Conservation (phyloP, 768 basidiomycete genomes). For the Pleurotus pulmonarius region DNA sequence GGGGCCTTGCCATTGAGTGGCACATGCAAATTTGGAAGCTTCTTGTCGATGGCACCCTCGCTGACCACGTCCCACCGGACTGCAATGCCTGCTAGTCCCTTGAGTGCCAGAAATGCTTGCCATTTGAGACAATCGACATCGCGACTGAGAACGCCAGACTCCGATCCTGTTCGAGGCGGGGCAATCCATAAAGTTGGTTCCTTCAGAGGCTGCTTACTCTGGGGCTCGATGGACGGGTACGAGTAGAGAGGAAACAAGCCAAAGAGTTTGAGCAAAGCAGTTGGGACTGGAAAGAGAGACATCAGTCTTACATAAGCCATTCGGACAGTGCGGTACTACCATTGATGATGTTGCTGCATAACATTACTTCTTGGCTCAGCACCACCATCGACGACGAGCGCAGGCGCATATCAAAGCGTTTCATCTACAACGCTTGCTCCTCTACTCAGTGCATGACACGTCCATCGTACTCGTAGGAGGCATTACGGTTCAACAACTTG, state of each 20-base stretch:
- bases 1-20: slow-evolving; percentile 19
- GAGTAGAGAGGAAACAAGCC: slow-evolving; percentile 58
- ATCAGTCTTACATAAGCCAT: slow-evolving; percentile 1
- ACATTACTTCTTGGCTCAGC: too few relatives aligned
- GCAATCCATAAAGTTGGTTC: slow-evolving; percentile 64
- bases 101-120: slow-evolving; percentile 80
- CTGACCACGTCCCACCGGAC: slow-evolving; percentile 67
- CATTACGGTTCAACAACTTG: background rate
- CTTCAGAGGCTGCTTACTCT: slow-evolving; percentile 19
- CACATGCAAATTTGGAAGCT: slow-evolving; percentile 71
- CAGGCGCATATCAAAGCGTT: too few relatives aligned
- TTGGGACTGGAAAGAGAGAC: slow-evolving; percentile 25
- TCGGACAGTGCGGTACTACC: background rate
- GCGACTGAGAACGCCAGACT: slow-evolving; percentile 46
- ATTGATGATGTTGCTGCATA: background rate
- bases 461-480: background rate
- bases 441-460: background rate
- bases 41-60: slow-evolving; percentile 65
- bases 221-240: slow-evolving; percentile 36
- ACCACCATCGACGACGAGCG: too few relatives aligned
- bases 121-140: slow-evolving; percentile 89
- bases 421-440: too few relatives aligned
- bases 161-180: slow-evolving; percentile 32
- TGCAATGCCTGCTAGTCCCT: slow-evolving; percentile 46
- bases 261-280: slow-evolving; percentile 46